phyloP scores from a whole-genome alignment of 345 rosid species.

The Geranium rotundifolium region DNA sequence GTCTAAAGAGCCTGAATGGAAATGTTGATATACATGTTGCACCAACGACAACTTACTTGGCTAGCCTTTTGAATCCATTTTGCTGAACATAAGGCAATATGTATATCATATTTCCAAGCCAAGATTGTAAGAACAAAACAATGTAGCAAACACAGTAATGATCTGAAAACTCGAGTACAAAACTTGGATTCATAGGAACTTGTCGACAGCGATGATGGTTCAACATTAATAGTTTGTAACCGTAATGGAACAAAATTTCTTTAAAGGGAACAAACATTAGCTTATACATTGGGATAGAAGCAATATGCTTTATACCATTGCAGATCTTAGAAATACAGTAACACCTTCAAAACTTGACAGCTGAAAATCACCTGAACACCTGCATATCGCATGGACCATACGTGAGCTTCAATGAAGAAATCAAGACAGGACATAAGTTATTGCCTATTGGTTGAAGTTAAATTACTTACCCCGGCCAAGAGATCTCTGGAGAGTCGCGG shows the following conservation, averaged over 20 bases:
- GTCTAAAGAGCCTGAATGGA: too few relatives aligned
- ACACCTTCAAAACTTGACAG: neutral
- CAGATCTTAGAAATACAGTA: neutral
- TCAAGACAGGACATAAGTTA: neutral
- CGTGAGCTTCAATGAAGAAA: neutral
- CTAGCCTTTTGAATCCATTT: too few relatives aligned
- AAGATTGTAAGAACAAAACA: too few relatives aligned
- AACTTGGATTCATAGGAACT: too few relatives aligned
- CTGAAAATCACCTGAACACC: neutral
- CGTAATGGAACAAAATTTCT: neutral
- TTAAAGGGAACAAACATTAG: neutral
- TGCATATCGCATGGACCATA: neutral
- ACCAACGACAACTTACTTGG: too few relatives aligned
- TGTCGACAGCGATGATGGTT: too few relatives aligned
- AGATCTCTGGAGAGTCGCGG: slow-evolving; percentile 55
- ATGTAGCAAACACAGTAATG: too few relatives aligned
- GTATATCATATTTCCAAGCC: too few relatives aligned
- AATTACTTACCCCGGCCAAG: slow-evolving; percentile 50
- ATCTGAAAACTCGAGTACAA: too few relatives aligned
- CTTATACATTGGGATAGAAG: neutral
- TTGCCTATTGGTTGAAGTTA: neutral
- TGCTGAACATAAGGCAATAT: too few relatives aligned
- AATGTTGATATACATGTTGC: too few relatives aligned
- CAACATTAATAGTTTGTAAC: slow-evolving; percentile 16
- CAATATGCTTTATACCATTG: neutral